A percentile compares a stretch with the other conserved stretches of the same genome.
phyloP scores from a whole-genome alignment of 1,139 yeast species.

The Kodamaea alishanica region DNA sequence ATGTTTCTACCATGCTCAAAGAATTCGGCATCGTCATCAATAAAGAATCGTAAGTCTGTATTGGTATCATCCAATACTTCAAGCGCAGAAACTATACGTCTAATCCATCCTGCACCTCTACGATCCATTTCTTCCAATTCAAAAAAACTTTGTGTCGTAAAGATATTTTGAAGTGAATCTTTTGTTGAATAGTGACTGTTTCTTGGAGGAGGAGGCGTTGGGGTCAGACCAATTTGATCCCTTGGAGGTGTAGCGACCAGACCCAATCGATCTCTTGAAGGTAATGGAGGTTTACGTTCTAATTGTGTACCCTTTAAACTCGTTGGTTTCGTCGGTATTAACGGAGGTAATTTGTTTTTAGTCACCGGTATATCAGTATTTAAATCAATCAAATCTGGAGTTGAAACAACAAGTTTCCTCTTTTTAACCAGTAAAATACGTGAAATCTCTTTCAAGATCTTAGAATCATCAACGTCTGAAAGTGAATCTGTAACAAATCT shows the following conservation, averaged over 20 bases:
- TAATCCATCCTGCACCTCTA: constrained; percentile 49
- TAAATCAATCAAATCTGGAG: constrained; percentile 35
- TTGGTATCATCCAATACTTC: constrained; percentile 36
- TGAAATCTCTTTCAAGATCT: constrained; percentile 35
- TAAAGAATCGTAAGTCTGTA: constrained; percentile 36
- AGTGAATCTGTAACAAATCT: constrained; percentile 72
- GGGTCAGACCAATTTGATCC: no score
- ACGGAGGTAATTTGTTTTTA: constrained; percentile 26
- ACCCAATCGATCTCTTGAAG: constrained; percentile 11
- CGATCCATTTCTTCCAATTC: constrained; percentile 43
- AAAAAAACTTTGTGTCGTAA: constrained; percentile 27
- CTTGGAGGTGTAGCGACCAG: constrained; percentile 5
- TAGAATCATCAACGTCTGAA: constrained; percentile 49
- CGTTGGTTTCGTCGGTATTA: constrained; percentile 39
- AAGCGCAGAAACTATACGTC: constrained; percentile 36
- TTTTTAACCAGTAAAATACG: constrained; percentile 16
- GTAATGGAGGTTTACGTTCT: constrained; percentile 22
- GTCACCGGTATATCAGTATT: constrained; percentile 1
- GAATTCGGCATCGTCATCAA: constrained; percentile 36
- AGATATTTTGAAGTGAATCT: constrained; percentile 19
- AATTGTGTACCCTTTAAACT: constrained; percentile 24
- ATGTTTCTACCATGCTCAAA: constrained; percentile 16
- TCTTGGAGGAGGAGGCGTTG: constrained; percentile 4
- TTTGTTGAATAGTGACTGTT: constrained; percentile 4
- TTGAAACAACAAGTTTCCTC: constrained; percentile 14